Conservation (phyloP, 805 yeast species). For the Sugiyamaella marilandica region DNA sequence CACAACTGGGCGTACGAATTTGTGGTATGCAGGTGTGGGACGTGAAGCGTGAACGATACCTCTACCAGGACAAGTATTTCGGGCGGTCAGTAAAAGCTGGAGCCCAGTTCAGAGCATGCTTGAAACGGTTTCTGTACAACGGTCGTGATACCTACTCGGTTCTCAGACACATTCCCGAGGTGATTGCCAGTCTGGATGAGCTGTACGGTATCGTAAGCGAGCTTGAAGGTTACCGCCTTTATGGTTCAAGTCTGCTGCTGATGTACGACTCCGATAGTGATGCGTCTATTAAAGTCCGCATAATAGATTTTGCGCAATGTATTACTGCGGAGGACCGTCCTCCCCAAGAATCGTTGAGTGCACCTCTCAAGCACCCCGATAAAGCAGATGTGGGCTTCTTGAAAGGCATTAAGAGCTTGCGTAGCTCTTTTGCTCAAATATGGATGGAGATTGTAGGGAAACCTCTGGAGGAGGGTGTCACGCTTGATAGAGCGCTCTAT, state of each 20-base stretch:
- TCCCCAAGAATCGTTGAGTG: slow-evolving; percentile 41
- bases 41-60: slow-evolving; percentile 39
- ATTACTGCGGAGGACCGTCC: slow-evolving; percentile 59
- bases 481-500: slow-evolving; percentile 4
- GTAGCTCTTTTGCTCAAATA: slow-evolving; percentile 48
- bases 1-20: slow-evolving; percentile 79
- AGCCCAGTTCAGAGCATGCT: slow-evolving; percentile 65
- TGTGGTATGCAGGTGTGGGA: slow-evolving; percentile 94
- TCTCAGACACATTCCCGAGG: slow-evolving; percentile 57
- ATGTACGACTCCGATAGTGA: slow-evolving; percentile 71
- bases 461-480: neutral
- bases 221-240: slow-evolving; percentile 74
- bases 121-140: slow-evolving; percentile 75
- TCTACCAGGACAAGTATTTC: slow-evolving; percentile 83
- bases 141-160: slow-evolving; percentile 59
- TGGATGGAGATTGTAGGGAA: slow-evolving; percentile 15
- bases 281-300: slow-evolving; percentile 44
- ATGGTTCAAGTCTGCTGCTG: slow-evolving; percentile 82
- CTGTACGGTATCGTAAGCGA: slow-evolving; percentile 50
- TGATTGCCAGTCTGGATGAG: slow-evolving; percentile 57
- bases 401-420: slow-evolving; percentile 72
- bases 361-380: slow-evolving; percentile 66
- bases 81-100: slow-evolving; percentile 77
- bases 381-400: slow-evolving; percentile 78
- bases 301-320: slow-evolving; percentile 95